Evolutionary conservation across 1,139 yeast genomes (phyloP), one percentile per base, ranked within the genome.

Genomic region (Taiozyma onychis): DNA sequence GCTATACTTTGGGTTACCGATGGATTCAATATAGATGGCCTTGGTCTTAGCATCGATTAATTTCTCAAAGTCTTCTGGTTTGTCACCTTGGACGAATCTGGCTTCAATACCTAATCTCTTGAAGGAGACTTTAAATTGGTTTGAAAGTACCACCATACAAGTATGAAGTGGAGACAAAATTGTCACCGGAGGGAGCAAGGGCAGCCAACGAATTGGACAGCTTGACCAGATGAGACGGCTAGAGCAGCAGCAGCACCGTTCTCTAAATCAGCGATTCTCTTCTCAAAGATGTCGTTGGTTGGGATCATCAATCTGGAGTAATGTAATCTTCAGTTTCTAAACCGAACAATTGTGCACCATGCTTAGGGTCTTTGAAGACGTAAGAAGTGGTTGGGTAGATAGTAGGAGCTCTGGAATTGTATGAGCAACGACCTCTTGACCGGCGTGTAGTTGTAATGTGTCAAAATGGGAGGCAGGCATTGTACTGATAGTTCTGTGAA

Each of bases 111-210:
- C 97, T 52, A 88, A 74, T 66, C 95, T 81, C 71, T 87, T 86
- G 75, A 91, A 87, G 24, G 95, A 85, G 58, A 88, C 95, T 71
- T 89, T 90, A 75, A 93, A 88, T 69, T 91, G 97, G 70, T 91
- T 18, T 91, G 73, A 85, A 90, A 56, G 97, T 90, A 64, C 99
- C 99, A 57, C 99, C 99, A 67, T 93, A 93, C 58, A 93, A 76
- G 74, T 69, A 88, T n/a, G 96, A 80, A 37, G 97, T 84, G 41
- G 96, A 81, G 51, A 93, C 79, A 60, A 93, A 79, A 72, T 93
- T 93, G 68, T 89, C 96, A 59, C 98, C 98, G 48, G 80, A 69
- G 61, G 86, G 90, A 42, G 97, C 96, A 61, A 90, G 77, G 52
- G 90, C 90, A 43, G 88, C 76, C 96, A 54, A 88, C 67, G 60